These are phyloP conservation scores for Cadophora malorum DNA, from an alignment of 2,329 filamentous ascomycete genomes.

Conservation along the genomic window DNA sequence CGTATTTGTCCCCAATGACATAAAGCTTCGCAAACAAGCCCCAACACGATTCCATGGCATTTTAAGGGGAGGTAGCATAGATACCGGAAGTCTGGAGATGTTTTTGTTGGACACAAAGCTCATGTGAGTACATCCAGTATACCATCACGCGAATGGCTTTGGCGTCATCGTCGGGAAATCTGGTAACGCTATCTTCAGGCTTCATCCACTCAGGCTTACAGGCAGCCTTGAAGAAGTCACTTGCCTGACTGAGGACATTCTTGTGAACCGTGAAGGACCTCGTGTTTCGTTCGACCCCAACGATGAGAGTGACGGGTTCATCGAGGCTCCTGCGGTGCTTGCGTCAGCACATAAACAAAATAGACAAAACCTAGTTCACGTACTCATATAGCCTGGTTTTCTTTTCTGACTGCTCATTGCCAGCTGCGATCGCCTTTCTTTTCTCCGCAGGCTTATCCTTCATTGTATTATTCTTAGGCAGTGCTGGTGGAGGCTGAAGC, in stretches of 20 bases:
- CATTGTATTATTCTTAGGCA: not conserved
- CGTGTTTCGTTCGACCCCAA: constrained; percentile 4
- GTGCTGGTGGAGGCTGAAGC: not conserved
- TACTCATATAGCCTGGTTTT: not conserved
- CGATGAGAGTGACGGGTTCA: constrained; percentile 23
- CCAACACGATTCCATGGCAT: not conserved
- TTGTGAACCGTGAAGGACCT: constrained; percentile 23
- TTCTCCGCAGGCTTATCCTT: not conserved
- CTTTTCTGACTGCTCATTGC: not conserved
- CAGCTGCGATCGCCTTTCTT: not conserved
- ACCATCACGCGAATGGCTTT: too few species aligned
- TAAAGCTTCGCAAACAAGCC: constrained; percentile 23
- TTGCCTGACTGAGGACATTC: constrained; percentile 18
- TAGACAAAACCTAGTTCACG: too few species aligned
- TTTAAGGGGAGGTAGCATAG: too few species aligned
- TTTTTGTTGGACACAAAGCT: too few species aligned
- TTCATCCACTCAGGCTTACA: too few species aligned
- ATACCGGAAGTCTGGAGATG: too few species aligned
- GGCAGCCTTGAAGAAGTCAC: constrained; percentile 23
- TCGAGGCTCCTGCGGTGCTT: too few species aligned
- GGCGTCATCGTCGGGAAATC: too few species aligned
- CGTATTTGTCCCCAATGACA: constrained; percentile 23
- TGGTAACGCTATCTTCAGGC: too few species aligned
- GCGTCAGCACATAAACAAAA: too few species aligned
- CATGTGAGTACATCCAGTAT: too few species aligned